Conservation (phyloP, 192 early-diverging fungal genomes). For the Ambispora gerdemannii region DNA sequence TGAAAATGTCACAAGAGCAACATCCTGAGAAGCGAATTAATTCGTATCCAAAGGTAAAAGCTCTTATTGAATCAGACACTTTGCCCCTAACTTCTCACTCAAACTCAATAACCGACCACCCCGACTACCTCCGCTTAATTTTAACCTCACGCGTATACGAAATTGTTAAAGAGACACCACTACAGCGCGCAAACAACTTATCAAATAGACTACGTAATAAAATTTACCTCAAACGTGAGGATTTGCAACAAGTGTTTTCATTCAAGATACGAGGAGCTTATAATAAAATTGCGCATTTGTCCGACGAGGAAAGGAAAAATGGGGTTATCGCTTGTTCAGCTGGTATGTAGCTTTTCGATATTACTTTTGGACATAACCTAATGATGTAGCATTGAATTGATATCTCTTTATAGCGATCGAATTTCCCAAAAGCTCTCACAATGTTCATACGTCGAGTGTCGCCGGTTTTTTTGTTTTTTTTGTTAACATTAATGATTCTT, state of each 20-base stretch:
- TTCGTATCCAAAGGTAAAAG: conserved; percentile 30
- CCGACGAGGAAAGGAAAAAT: conserved; percentile 66
- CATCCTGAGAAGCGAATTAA: too few relatives aligned
- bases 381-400: background rate
- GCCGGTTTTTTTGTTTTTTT: background rate
- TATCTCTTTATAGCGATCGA: background rate
- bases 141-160: conserved; percentile 95
- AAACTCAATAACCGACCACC: conserved; percentile 30
- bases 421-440: background rate
- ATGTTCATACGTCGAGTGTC: background rate
- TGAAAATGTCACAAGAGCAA: too few relatives aligned
- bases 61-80: conserved; percentile 29
- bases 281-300: conserved; percentile 85
- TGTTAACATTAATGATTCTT: background rate
- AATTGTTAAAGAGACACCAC: conserved; percentile 86
- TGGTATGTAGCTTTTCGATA: conserved; percentile 41
- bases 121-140: conserved; percentile 92
- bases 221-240: conserved; percentile 91
- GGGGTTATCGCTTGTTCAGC: conserved; percentile 97
- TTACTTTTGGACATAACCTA: too few relatives aligned
- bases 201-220: conserved; percentile 64
- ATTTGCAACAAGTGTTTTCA: conserved; percentile 94
- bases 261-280: conserved; percentile 99
- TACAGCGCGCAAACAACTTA: conserved; percentile 80
- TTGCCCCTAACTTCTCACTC: conserved; percentile 14